These are phyloP conservation scores for Tagetes patula DNA, from an alignment of 129 eudicot genomes.

Conservation along the genomic window DNA sequence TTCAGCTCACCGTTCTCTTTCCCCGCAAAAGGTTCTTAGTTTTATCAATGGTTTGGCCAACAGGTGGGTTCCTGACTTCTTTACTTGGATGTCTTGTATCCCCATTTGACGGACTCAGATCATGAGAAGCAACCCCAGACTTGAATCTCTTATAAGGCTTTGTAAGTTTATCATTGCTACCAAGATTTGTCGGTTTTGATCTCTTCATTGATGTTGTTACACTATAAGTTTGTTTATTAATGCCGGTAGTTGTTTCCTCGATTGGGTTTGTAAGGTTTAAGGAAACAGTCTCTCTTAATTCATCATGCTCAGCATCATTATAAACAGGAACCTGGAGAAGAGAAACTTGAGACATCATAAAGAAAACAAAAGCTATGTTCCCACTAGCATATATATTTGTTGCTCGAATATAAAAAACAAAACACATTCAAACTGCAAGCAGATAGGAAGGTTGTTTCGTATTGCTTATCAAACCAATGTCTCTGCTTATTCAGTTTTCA, in stretches of 20 bases:
- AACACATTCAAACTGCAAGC: conserved; percentile 15
- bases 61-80: conserved; percentile 26
- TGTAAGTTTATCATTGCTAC: conserved; percentile 8
- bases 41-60: conserved; percentile 26
- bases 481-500: not conserved
- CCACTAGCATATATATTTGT: conserved; percentile 17
- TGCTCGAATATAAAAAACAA: conserved; percentile 25
- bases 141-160: conserved; percentile 41
- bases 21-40: conserved; percentile 32
- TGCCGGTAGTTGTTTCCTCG: conserved; percentile 28
- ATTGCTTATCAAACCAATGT: not conserved
- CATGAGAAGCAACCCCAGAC: conserved; percentile 27
- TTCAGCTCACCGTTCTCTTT: conserved; percentile 49
- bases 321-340: conserved; percentile 3
- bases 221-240: conserved; percentile 28
- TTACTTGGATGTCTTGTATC: conserved; percentile 26
- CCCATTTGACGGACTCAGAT: conserved; percentile 12
- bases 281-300: conserved; percentile 19
- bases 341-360: conserved; percentile 7
- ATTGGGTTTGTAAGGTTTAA: conserved; percentile 19
- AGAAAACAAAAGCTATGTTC: not conserved
- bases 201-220: conserved; percentile 34
- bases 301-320: conserved; percentile 20
- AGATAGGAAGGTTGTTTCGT: conserved; percentile 8
- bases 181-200: conserved; percentile 25